Evolutionary conservation across 208 protist species (phyloP), one percentile per base, ranked within the genome.

Genomic region (Lotmaria passim): DNA sequence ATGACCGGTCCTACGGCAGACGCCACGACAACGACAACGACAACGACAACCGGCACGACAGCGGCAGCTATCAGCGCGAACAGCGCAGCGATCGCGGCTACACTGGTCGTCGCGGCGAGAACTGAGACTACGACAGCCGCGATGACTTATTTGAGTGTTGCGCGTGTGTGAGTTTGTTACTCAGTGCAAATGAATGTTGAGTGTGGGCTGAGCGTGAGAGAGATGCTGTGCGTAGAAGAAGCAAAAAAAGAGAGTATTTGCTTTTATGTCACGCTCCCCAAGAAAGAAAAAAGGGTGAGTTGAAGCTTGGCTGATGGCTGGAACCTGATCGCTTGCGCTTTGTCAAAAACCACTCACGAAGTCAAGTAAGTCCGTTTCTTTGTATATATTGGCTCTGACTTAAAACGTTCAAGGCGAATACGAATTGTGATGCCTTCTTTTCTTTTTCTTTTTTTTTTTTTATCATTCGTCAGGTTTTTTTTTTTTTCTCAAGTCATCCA

Each of bases 61-160:
- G 39, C 36, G 41, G 46, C 14, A n/a, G n/a, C n/a, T n/a, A n/a
- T n/a, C 52, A 21, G 10, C 50, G 46, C 30, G 38, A 58, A 12
- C 50, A 67, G 12, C 56, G 53, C 19, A 51, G 56, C 7, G 64
- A 24, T n/a, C n/a, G n/a, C 12, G 50, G 50, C 50, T 8, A 36
- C 28, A 28, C 28, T 41, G 7, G 73, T 44, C 47, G 66, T 21
- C 55, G 55, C 23, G 38, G 52, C 15, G 62, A 63, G 15, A 31
- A 63, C 52, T 33, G 69, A 7, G 75, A 51, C 23, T 62, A 66
- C 61, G 65, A 80, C 47, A 69, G 64, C 63, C 62, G 52, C 8
- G 78, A 86, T 26, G 52, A 79, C 52, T 21, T 83, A 26, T 86
- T 80, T 70, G 82, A 82, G 60, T 38, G 6, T 52, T 7, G 2